Evolutionary conservation across 2,329 filamentous ascomycete species (phyloP).

Genomic region (Fusarium irregulare): DNA sequence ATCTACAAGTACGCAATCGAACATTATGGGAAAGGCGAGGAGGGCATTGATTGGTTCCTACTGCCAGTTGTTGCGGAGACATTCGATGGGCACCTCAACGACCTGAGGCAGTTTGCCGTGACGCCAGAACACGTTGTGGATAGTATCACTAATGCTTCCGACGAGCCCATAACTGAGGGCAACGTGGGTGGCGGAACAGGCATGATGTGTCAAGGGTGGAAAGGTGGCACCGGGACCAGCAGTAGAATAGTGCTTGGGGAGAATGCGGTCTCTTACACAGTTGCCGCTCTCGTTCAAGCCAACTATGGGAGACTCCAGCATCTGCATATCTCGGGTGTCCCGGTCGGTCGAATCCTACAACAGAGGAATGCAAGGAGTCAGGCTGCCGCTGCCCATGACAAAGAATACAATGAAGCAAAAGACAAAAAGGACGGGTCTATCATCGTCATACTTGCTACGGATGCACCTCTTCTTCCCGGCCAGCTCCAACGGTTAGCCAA

Average conservation of each 20-base stretch:
- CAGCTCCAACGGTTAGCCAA: constrained; percentile 68
- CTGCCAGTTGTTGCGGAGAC: too few species aligned
- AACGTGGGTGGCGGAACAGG: constrained; percentile 72
- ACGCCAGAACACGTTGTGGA: too few species aligned
- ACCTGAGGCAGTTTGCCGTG: too few species aligned
- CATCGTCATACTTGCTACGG: constrained; percentile 69
- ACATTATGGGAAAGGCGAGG: too few species aligned
- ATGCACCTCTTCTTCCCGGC: constrained; percentile 67
- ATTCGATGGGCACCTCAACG: too few species aligned
- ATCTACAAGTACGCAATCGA: too few species aligned
- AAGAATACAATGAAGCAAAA: constrained; percentile 47
- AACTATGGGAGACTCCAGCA: constrained; percentile 70
- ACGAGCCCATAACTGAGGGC: constrained; percentile 62
- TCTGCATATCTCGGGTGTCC: constrained; percentile 67
- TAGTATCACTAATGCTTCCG: constrained; percentile 52
- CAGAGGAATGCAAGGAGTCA: constrained; percentile 48
- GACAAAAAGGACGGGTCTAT: constrained; percentile 71
- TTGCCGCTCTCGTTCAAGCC: constrained; percentile 69
- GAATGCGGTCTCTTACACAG: constrained; percentile 57
- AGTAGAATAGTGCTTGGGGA: constrained; percentile 56
- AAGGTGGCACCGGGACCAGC: constrained; percentile 71
- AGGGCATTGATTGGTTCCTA: too few species aligned
- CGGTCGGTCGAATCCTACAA: constrained; percentile 67
- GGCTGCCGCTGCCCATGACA: constrained; percentile 5
- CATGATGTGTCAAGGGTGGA: constrained; percentile 72